These are phyloP conservation scores for Coprinopsis marcescibilis DNA, from an alignment of 768 basidiomycete species.

Conservation along the genomic window DNA sequence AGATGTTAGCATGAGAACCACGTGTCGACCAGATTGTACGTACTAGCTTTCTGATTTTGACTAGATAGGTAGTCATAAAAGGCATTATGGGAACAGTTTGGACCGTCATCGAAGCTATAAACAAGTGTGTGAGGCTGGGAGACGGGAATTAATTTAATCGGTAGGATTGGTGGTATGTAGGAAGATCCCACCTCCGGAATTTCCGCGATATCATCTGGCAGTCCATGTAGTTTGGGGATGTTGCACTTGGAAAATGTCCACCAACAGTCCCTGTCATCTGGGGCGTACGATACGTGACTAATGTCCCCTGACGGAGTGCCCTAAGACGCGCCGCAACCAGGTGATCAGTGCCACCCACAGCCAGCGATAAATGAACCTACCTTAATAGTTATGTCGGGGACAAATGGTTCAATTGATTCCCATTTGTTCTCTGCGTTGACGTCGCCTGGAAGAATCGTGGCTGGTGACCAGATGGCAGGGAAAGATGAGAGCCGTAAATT, in stretches of 20 bases:
- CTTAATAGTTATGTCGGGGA: conserved; percentile 47
- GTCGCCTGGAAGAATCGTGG: conserved; percentile 38
- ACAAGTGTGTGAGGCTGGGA: conserved; percentile 55
- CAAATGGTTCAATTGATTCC: conserved; percentile 31
- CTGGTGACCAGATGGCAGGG: conserved; percentile 40
- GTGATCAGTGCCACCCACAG: neutral
- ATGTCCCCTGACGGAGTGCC: conserved; percentile 24
- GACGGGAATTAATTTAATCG: neutral
- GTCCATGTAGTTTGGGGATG: conserved; percentile 38
- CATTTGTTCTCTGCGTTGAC: conserved; percentile 38
- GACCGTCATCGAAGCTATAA: conserved; percentile 61
- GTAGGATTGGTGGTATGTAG: neutral
- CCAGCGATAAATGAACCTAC: conserved; percentile 14
- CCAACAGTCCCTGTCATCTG: conserved; percentile 49
- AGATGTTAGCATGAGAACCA: neutral
- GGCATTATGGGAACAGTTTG: conserved; percentile 57
- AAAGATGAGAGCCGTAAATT: conserved; percentile 28
- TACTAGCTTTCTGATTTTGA: conserved; percentile 57
- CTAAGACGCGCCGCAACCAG: conserved; percentile 11
- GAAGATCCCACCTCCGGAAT: conserved; percentile 39
- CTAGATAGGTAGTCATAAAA: conserved; percentile 50
- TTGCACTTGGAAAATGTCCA: conserved; percentile 41
- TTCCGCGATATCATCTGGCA: conserved; percentile 38
- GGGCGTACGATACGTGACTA: conserved; percentile 27
- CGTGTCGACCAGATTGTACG: conserved; percentile 18